Conservation (phyloP, 108 stramenopile species). For the Cyclotella choctawhatcheeana region DNA sequence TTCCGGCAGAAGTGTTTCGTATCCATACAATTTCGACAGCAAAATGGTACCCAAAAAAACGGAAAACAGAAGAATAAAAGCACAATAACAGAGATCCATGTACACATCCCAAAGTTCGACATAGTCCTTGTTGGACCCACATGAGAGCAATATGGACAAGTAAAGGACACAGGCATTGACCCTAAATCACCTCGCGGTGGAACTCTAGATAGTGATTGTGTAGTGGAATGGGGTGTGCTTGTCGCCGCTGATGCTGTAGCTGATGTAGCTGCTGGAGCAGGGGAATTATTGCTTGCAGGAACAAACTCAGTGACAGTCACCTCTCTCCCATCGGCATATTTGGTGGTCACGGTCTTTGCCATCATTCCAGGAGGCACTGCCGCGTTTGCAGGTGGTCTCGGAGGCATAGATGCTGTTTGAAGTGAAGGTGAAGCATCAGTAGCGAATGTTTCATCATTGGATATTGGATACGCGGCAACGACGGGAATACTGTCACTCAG, state of each 20-base stretch:
- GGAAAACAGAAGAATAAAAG: slow-evolving; percentile 36
- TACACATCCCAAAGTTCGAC: slow-evolving; percentile 32
- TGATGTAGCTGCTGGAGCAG: slow-evolving; percentile 6
- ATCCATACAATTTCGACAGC: slow-evolving; percentile 38
- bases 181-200: slow-evolving; percentile 43
- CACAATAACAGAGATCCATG: slow-evolving; percentile 32
- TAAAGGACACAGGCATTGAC: slow-evolving; percentile 12
- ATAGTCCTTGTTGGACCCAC: slow-evolving; percentile 18
- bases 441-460: background rate
- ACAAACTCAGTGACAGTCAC: slow-evolving; percentile 45
- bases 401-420: background rate
- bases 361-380: slow-evolving; percentile 14
- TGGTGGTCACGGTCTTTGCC: slow-evolving; percentile 31
- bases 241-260: slow-evolving; percentile 18
- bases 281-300: background rate
- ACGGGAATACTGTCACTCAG: slow-evolving; percentile 16
- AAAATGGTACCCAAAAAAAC: slow-evolving; percentile 41
- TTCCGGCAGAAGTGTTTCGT: slow-evolving; percentile 44
- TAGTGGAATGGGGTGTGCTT: background rate
- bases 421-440: no score
- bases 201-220: background rate
- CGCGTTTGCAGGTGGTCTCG: background rate
- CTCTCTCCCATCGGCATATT: slow-evolving; percentile 44
- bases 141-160: slow-evolving; percentile 38
- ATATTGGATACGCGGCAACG: background rate